Evolutionary conservation across 106 monocot genomes (phyloP).

Genomic region (Cymbidium sinense): DNA sequence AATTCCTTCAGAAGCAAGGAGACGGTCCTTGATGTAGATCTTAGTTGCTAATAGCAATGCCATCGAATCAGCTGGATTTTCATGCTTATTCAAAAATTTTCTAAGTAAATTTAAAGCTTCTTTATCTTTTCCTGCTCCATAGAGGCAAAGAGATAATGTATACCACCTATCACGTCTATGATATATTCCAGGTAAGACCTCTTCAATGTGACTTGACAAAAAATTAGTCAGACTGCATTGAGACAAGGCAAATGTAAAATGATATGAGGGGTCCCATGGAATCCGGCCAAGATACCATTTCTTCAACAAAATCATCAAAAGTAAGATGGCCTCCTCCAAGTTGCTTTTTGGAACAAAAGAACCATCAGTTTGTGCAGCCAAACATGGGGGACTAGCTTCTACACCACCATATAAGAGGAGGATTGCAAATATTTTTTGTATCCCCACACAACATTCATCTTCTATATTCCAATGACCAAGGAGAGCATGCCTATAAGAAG

Average conservation of each 20-base stretch:
- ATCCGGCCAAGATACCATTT: slow-evolving; percentile 74
- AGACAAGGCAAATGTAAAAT: slow-evolving; percentile 83
- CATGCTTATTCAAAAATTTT: slow-evolving; percentile 59
- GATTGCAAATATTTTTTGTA: slow-evolving; percentile 78
- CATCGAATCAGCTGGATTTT: slow-evolving; percentile 60
- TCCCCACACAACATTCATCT: slow-evolving; percentile 62
- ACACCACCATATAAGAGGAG: slow-evolving; percentile 71
- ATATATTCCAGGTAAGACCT: slow-evolving; percentile 74
- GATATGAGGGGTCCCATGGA: slow-evolving; percentile 80
- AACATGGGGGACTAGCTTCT: slow-evolving; percentile 56
- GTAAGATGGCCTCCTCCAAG: slow-evolving; percentile 82
- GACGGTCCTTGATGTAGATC: slow-evolving; percentile 59
- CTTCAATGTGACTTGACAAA: slow-evolving; percentile 69
- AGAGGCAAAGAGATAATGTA: slow-evolving; percentile 71
- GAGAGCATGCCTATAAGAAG: slow-evolving; percentile 70
- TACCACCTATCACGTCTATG: slow-evolving; percentile 78
- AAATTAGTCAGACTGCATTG: slow-evolving; percentile 61
- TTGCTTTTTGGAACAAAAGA: slow-evolving; percentile 86
- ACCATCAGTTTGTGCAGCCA: slow-evolving; percentile 73
- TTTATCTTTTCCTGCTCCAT: slow-evolving; percentile 40
- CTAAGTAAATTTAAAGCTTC: slow-evolving; percentile 73
- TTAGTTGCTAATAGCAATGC: slow-evolving; percentile 72
- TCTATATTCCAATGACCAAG: slow-evolving; percentile 80
- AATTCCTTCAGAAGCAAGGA: slow-evolving; percentile 67
- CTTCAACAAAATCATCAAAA: slow-evolving; percentile 76